Base-by-base conservation (phyloP, 2,329 filamentous ascomycete genomes). In the Colletotrichum paranaense region DNA sequence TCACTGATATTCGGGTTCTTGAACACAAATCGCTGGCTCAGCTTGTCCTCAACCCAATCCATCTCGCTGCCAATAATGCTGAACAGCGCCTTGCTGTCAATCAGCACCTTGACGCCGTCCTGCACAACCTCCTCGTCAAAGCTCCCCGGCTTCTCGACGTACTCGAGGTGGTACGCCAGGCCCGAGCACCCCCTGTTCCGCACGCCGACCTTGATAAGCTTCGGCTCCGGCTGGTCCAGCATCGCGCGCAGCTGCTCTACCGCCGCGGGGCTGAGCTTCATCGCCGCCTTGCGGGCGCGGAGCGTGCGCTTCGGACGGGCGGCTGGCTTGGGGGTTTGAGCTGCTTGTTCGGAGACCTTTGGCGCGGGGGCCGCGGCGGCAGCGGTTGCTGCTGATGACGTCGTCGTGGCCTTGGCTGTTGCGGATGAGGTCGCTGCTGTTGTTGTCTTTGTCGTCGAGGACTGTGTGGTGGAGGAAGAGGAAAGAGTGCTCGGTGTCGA, bases 41-140 rank as follows among this genome's bases (percentile, higher is more conserved):
- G 85, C 86, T 97, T 98, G 79, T 98, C 97, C 84, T 98, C 95
- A 12, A 96, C 89, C 95, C 96, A 99, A 81, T 99, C 97, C 97
- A 99, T 99, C 85, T 98, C 96, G 80, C 94, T 98, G 5, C 97
- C 97, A 78, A 99, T 98, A 67, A 99, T 98, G 83, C 96, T 98
- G 82, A 99, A 95, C 62, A 99, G 86, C 55, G 97, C 97, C 86
- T 98, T 98, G 88, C 94, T 97, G 83, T 99, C 97, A 70, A 99
- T 97, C 81, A 98, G 83, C 42, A 99, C 96, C 84, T 94, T 96
- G 70, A 99, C 96, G 0, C 96, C 97, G 79, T 98, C 97, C 82
- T 99, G 97, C 81, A 97, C 95, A 1, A 99, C 95, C 64, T 92
- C 88, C 83, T 99, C 97, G 79, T 99, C 97, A 78, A 98, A 96